Conservation (phyloP, 2,329 filamentous ascomycete genomes). For the Neofusicoccum kwambonambiense region DNA sequence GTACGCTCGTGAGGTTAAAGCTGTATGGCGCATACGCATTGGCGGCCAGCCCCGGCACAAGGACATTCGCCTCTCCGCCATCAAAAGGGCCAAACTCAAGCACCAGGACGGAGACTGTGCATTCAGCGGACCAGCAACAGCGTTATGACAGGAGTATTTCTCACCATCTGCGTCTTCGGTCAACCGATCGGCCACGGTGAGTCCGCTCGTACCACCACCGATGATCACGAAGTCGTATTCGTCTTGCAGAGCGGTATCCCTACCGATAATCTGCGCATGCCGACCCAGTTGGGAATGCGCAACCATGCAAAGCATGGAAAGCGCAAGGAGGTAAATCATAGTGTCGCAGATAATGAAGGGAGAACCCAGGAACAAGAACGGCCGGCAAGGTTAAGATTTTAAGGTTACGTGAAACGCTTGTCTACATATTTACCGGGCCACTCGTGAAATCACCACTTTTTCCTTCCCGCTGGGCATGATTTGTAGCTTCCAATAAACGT, state of each 20-base stretch:
- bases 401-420: not conserved
- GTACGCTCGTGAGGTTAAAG: constrained; percentile 42
- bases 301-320: not conserved
- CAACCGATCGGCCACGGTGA: constrained; percentile 17
- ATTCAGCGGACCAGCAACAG: not conserved
- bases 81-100: constrained; percentile 31
- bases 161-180: constrained; percentile 17
- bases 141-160: not conserved
- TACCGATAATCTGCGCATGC: not conserved
- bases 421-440: not conserved
- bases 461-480: not conserved
- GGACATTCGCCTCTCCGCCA: constrained; percentile 22
- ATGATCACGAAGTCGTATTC: constrained; percentile 17
- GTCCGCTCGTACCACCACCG: constrained; percentile 13
- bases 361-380: not conserved
- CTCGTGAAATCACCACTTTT: not conserved
- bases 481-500: not conserved
- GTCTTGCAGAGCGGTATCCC: not conserved
- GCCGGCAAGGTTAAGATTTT: not conserved
- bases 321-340: not conserved
- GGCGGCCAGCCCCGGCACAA: not conserved
- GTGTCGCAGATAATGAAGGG: not conserved
- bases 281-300: not conserved
- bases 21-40: not conserved
- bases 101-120: constrained; percentile 24